Conservation (phyloP, 345 rosid species). For the Pseudoturritis turrita region DNA sequence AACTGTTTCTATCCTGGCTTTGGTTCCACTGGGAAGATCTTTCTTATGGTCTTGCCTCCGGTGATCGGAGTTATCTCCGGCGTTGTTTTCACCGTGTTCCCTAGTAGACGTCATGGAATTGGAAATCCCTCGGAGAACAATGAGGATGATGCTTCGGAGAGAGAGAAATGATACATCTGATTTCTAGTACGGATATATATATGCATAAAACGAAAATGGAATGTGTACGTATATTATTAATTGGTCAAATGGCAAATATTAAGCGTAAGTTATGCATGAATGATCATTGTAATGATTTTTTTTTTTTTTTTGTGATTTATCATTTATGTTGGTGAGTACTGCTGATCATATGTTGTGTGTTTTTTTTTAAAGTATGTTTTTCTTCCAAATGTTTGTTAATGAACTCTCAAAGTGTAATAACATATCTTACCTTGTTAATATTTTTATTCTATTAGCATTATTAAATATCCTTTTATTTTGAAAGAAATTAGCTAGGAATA, state of each 20-base stretch:
- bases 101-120: slow-evolving; percentile 75
- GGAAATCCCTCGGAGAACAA: slow-evolving; percentile 57
- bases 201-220: background rate
- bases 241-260: background rate
- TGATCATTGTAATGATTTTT: background rate
- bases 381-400: slow-evolving; percentile 8
- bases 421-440: background rate
- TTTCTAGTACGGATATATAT: background rate
- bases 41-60: slow-evolving; percentile 70
- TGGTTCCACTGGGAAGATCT: slow-evolving; percentile 41
- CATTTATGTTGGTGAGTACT: slow-evolving; percentile 7
- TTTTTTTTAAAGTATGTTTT: background rate
- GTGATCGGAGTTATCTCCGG: slow-evolving; percentile 62
- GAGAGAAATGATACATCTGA: slow-evolving; percentile 17
- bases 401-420: background rate
- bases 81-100: slow-evolving; percentile 51
- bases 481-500: background rate
- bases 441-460: background rate
- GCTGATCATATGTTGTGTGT: slow-evolving; percentile 4
- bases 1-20: slow-evolving; percentile 61
- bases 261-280: slow-evolving; percentile 1
- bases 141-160: slow-evolving; percentile 20
- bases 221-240: too few species aligned
- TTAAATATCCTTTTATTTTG: background rate
- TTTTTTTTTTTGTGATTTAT: background rate